phyloP scores from a whole-genome alignment of 805 yeast genomes.

The Zygoascus biomembranicola region DNA sequence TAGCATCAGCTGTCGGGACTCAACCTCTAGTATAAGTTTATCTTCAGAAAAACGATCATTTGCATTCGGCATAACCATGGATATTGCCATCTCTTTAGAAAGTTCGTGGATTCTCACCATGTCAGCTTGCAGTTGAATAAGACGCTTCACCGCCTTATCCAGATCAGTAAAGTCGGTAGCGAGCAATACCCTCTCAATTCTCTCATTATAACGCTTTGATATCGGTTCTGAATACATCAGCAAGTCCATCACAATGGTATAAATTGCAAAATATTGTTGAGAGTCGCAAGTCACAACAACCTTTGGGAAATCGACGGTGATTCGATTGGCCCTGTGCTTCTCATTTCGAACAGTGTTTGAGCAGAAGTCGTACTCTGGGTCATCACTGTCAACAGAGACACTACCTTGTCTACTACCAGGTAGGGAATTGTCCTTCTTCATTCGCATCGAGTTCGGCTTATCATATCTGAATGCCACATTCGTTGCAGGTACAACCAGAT shows the following conservation, averaged over 20 bases:
- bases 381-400: background rate
- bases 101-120: conserved; percentile 35
- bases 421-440: conserved; percentile 14
- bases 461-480: conserved; percentile 56
- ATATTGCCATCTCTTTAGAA: conserved; percentile 14
- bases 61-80: conserved; percentile 32
- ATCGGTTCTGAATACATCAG: conserved; percentile 70
- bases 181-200: conserved; percentile 56
- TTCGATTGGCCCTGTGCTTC: conserved; percentile 31
- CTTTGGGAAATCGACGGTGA: conserved; percentile 61
- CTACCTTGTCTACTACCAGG: background rate
- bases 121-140: conserved; percentile 43
- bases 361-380: conserved; percentile 14
- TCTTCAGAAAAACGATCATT: conserved; percentile 28
- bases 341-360: conserved; percentile 14
- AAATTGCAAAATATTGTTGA: conserved; percentile 59
- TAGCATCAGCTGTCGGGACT: conserved; percentile 19
- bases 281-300: conserved; percentile 65
- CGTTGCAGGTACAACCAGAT: conserved; percentile 54
- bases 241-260: conserved; percentile 52
- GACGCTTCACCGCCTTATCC: conserved; percentile 38
- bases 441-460: conserved; percentile 40
- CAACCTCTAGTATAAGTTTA: conserved; percentile 24
- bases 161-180: conserved; percentile 64
- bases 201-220: conserved; percentile 46